Conservation (phyloP, 192 early-diverging fungal genomes). For the Mortierella alpina region DNA sequence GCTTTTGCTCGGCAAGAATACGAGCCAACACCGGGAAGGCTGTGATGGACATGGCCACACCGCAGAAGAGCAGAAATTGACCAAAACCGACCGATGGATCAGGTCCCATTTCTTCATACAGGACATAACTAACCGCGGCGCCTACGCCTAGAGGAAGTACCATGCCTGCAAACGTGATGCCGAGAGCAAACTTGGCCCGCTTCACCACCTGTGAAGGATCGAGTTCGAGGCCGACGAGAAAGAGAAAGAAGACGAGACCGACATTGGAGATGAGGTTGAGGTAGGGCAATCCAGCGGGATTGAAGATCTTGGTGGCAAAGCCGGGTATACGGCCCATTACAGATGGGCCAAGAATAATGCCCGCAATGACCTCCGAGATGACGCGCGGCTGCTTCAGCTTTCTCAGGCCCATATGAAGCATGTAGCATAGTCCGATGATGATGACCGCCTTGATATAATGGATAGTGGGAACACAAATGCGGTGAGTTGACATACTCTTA, state of each 20-base stretch:
- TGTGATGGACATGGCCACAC: slow-evolving; percentile 93
- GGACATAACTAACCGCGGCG: slow-evolving; percentile 76
- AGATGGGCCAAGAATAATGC: slow-evolving; percentile 90
- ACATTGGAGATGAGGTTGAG: slow-evolving; percentile 87
- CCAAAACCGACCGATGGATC: slow-evolving; percentile 64
- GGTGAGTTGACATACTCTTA: background rate
- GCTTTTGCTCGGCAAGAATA: slow-evolving; percentile 89
- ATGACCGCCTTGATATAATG: slow-evolving; percentile 57
- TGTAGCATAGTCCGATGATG: slow-evolving; percentile 77
- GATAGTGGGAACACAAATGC: background rate
- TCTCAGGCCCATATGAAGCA: slow-evolving; percentile 70
- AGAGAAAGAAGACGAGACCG: slow-evolving; percentile 90
- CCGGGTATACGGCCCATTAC: slow-evolving; percentile 79
- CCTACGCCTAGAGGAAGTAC: slow-evolving; percentile 83
- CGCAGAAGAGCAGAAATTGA: slow-evolving; percentile 86
- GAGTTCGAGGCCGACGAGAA: slow-evolving; percentile 89
- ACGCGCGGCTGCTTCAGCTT: slow-evolving; percentile 84
- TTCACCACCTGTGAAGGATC: slow-evolving; percentile 70
- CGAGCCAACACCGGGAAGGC: slow-evolving; percentile 97
- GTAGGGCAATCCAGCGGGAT: slow-evolving; percentile 69
- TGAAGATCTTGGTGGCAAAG: slow-evolving; percentile 81
- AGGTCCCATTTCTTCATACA: slow-evolving; percentile 67
- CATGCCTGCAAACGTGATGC: slow-evolving; percentile 86
- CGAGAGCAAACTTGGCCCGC: slow-evolving; percentile 63
- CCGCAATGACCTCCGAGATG: slow-evolving; percentile 92